Conservation (phyloP, 768 basidiomycete genomes). For the Russula sp. region DNA sequence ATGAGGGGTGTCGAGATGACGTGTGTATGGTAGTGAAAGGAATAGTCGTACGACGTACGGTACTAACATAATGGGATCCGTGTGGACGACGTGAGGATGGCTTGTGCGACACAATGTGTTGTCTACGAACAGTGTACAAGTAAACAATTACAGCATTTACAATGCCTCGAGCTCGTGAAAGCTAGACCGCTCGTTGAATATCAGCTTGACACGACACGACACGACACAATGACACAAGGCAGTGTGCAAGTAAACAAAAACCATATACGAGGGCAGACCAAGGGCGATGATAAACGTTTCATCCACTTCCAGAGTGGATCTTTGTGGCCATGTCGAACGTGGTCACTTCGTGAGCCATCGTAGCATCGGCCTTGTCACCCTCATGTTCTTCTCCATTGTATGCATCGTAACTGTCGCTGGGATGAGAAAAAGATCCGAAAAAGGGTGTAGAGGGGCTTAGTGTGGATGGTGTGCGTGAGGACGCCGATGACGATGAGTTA, state of each 20-base stretch:
- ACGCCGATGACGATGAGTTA: conserved; percentile 25
- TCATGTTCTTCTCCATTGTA: conserved; percentile 16
- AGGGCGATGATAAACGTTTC: background rate
- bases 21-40: background rate
- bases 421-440: conserved; percentile 46
- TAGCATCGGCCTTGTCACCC: conserved; percentile 11
- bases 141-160: conserved; percentile 14
- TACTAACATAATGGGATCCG: conserved; percentile 19
- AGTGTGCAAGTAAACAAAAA: background rate
- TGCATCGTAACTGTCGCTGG: conserved; percentile 28
- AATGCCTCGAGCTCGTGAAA: background rate
- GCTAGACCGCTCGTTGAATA: conserved; percentile 3
- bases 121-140: conserved; percentile 9
- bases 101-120: background rate
- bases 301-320: conserved; percentile 19
- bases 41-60: background rate
- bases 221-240: background rate
- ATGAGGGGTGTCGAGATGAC: background rate
- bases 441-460: conserved; percentile 68
- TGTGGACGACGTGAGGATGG: conserved; percentile 11
- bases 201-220: background rate
- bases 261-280: background rate
- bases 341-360: conserved; percentile 13
- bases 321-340: conserved; percentile 14
- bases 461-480: conserved; percentile 55